These are phyloP conservation scores for Chalciporus chontae DNA, from an alignment of 768 basidiomycete species.

Conservation along the genomic window DNA sequence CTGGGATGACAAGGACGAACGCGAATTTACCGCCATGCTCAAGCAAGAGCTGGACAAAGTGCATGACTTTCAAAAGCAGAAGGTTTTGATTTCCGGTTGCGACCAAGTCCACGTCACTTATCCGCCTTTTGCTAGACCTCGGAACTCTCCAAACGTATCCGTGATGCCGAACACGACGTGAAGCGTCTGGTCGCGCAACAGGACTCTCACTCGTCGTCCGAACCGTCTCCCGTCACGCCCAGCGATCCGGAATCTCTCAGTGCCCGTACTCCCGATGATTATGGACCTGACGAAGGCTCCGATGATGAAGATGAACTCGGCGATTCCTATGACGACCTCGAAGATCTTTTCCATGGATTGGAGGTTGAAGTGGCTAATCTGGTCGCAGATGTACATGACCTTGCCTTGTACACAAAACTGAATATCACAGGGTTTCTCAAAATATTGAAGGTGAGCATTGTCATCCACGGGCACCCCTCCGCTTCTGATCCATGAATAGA, in stretches of 20 bases:
- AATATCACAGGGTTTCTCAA: slow-evolving; percentile 99
- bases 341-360: slow-evolving; percentile 80
- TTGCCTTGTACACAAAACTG: slow-evolving; percentile 91
- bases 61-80: slow-evolving; percentile 87
- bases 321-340: slow-evolving; percentile 69
- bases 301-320: slow-evolving; percentile 52
- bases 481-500: slow-evolving; percentile 42
- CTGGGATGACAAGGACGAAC: slow-evolving; percentile 82
- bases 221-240: slow-evolving; percentile 21
- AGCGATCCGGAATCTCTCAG: slow-evolving; percentile 59
- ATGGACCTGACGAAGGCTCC: slow-evolving; percentile 64
- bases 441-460: slow-evolving; percentile 74
- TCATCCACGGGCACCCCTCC: not conserved
- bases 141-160: slow-evolving; percentile 79
- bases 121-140: slow-evolving; percentile 48
- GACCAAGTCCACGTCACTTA: slow-evolving; percentile 1
- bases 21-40: slow-evolving; percentile 73
- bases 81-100: slow-evolving; percentile 45
- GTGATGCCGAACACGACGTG: slow-evolving; percentile 78
- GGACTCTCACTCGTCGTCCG: slow-evolving; percentile 19
- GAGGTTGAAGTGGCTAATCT: slow-evolving; percentile 95
- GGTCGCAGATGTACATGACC: slow-evolving; percentile 89
- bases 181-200: slow-evolving; percentile 70
- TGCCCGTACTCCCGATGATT: slow-evolving; percentile 38
- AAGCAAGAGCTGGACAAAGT: slow-evolving; percentile 91